phyloP scores from a whole-genome alignment of 306 rosid genomes.

The Trifolium dubium region DNA sequence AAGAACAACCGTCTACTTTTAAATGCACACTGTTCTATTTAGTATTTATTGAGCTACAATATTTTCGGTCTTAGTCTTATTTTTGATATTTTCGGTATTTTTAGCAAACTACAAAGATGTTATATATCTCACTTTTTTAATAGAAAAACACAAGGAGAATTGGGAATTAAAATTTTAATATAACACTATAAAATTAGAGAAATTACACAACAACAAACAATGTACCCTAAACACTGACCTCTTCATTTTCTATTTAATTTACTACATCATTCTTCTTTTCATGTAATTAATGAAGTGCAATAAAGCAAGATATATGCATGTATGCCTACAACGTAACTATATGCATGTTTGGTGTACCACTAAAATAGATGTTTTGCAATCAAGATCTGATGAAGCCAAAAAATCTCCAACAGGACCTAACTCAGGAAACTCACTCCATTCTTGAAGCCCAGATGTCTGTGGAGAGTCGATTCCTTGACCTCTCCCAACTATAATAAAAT shows the following conservation, averaged over 20 bases:
- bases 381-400: slow-evolving; percentile 60
- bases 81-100: too few relatives aligned
- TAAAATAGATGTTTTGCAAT: slow-evolving; percentile 51
- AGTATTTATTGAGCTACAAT: too few relatives aligned
- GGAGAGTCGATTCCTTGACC: slow-evolving; percentile 37
- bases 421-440: slow-evolving; percentile 72
- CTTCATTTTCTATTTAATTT: neutral
- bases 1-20: too few relatives aligned
- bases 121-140: too few relatives aligned
- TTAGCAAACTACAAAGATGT: too few relatives aligned
- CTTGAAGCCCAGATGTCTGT: slow-evolving; percentile 51
- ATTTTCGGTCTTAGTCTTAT: too few relatives aligned
- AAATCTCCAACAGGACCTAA: slow-evolving; percentile 64
- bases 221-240: neutral
- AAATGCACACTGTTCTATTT: too few relatives aligned
- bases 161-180: neutral
- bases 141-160: neutral
- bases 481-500: slow-evolving; percentile 66
- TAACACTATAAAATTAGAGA: neutral
- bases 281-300: neutral
- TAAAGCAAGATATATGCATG: neutral
- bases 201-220: neutral
- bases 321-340: neutral
- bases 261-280: neutral
- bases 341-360: slow-evolving; percentile 40